These are phyloP conservation scores for Wallacemonas sp. DNA, from an alignment of 208 protist species.

Conservation along the genomic window DNA sequence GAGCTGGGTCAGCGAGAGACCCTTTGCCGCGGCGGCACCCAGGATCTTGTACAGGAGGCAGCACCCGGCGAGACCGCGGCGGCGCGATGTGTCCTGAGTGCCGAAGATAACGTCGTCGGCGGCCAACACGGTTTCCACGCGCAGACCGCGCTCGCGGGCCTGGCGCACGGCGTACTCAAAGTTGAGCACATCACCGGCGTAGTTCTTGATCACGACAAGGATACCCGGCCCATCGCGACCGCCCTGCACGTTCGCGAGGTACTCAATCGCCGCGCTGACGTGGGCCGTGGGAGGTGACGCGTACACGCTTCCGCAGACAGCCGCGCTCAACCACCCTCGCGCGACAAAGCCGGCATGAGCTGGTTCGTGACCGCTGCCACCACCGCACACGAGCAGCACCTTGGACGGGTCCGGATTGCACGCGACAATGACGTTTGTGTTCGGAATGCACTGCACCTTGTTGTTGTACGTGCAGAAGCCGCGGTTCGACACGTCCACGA, in stretches of 20 bases:
- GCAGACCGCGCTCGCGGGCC: constrained; percentile 40
- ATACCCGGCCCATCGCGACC: constrained; percentile 40
- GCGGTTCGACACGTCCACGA: constrained; percentile 36
- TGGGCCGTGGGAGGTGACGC: constrained; percentile 64
- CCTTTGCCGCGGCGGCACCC: constrained; percentile 59
- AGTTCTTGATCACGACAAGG: constrained; percentile 93
- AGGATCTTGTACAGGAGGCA: constrained; percentile 87
- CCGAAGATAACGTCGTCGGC: constrained; percentile 85
- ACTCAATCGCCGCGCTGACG: constrained; percentile 80
- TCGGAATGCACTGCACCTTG: constrained; percentile 30
- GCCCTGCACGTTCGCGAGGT: constrained; percentile 42
- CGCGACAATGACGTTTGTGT: constrained; percentile 50
- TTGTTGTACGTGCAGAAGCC: constrained; percentile 35
- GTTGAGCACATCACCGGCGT: constrained; percentile 89
- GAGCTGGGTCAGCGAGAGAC: constrained; percentile 48
- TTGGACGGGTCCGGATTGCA: constrained; percentile 31
- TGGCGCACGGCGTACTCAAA: constrained; percentile 85
- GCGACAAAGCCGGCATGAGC: constrained; percentile 84
- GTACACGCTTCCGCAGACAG: constrained; percentile 90
- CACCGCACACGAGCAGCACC: constrained; percentile 81
- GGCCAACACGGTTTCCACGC: constrained; percentile 71
- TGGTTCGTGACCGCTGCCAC: constrained; percentile 91
- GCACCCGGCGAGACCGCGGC: constrained; percentile 86
- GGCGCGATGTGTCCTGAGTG: constrained; percentile 21
- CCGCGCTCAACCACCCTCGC: constrained; percentile 87